Evolutionary conservation across 805 yeast genomes (phyloP).

Genomic region (Suhomyces sp.): DNA sequence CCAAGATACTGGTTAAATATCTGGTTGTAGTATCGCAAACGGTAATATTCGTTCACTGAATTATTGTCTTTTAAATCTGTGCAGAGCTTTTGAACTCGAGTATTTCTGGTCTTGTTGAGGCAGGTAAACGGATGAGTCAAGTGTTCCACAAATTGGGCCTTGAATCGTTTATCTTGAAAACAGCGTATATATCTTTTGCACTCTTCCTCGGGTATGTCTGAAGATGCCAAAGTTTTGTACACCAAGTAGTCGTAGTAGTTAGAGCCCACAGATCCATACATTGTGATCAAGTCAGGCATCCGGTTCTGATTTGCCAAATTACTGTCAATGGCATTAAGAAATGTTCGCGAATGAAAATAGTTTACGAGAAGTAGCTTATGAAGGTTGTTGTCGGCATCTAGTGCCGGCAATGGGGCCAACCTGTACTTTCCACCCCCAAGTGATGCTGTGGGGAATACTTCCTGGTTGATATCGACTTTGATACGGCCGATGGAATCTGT

Average conservation of each 20-base stretch:
- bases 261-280: conserved; percentile 15
- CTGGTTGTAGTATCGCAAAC: conserved; percentile 13
- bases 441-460: neutral
- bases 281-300: conserved; percentile 16
- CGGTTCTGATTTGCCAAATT: conserved; percentile 5
- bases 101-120: neutral
- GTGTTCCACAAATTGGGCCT: conserved; percentile 10
- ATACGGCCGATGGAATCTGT: neutral
- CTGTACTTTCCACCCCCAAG: neutral
- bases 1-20: conserved; percentile 22
- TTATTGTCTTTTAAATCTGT: conserved; percentile 1
- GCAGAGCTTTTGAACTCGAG: conserved; percentile 3
- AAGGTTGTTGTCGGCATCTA: conserved; percentile 1
- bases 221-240: conserved; percentile 4
- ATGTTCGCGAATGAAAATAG: conserved; percentile 13
- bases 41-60: conserved; percentile 9
- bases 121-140: conserved; percentile 12
- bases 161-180: conserved; percentile 13
- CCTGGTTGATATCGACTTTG: neutral
- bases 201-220: neutral
- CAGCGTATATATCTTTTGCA: neutral
- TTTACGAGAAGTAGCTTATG: conserved; percentile 10
- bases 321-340: conserved; percentile 5
- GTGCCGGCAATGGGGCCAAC: conserved; percentile 1
- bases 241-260: conserved; percentile 13